These are phyloP conservation scores for Danielozyma ontarioensis DNA, from an alignment of 805 yeast genomes.

Conservation along the genomic window DNA sequence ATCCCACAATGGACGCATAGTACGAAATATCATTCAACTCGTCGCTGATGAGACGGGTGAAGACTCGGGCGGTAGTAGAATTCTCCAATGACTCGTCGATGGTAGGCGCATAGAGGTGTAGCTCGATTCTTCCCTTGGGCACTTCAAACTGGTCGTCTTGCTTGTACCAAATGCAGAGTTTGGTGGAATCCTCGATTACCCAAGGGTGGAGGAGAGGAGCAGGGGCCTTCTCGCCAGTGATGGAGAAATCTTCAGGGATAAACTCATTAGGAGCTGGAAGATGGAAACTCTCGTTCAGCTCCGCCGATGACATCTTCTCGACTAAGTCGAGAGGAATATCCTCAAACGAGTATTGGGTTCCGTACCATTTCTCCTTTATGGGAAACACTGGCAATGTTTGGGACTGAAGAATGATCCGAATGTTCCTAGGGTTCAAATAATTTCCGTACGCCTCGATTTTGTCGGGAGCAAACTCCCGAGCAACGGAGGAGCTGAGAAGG, in stretches of 20 bases:
- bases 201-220: conserved; percentile 51
- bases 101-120: conserved; percentile 62
- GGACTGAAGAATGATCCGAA: conserved; percentile 54
- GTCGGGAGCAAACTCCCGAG: conserved; percentile 54
- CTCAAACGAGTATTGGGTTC: conserved; percentile 64
- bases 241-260: conserved; percentile 73
- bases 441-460: conserved; percentile 46
- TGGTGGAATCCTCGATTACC: conserved; percentile 47
- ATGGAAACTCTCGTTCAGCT: conserved; percentile 32
- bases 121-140: conserved; percentile 73
- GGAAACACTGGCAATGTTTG: conserved; percentile 42
- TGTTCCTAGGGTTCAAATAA: conserved; percentile 52
- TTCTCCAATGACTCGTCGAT: conserved; percentile 55
- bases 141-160: conserved; percentile 84
- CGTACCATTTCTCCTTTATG: conserved; percentile 78
- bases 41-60: conserved; percentile 70
- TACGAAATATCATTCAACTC: conserved; percentile 71
- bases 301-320: conserved; percentile 22
- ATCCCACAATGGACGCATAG: conserved; percentile 80
- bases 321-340: conserved; percentile 39
- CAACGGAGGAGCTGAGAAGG: conserved; percentile 52
- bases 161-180: conserved; percentile 75
- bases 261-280: conserved; percentile 76
- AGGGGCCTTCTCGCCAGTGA: conserved; percentile 32
- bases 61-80: conserved; percentile 54